Conservation (phyloP, 2,329 filamentous ascomycete genomes). For the Aspergillus glaucus region DNA sequence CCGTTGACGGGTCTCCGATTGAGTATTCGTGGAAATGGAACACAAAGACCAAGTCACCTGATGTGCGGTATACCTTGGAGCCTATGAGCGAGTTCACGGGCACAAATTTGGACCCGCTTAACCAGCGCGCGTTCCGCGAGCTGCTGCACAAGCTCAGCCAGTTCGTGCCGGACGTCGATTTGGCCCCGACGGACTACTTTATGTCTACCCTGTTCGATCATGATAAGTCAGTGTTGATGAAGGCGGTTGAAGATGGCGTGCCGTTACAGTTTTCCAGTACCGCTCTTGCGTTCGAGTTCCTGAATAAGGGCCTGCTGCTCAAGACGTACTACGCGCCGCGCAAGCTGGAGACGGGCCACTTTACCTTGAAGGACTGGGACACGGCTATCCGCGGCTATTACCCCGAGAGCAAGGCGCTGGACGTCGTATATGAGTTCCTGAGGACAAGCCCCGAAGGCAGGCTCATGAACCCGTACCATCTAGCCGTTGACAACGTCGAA, state of each 20-base stretch:
- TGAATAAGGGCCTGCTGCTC: not conserved
- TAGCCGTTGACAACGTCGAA: not conserved
- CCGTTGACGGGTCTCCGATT: slow-evolving; percentile 9
- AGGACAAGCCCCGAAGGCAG: not conserved
- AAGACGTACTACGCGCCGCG: not conserved
- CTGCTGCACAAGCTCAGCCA: not conserved
- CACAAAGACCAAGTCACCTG: slow-evolving; percentile 4
- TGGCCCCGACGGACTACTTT: not conserved
- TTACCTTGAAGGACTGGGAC: not conserved
- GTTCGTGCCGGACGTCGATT: not conserved
- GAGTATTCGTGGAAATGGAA: slow-evolving; percentile 18
- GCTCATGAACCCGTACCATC: not conserved
- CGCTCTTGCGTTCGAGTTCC: not conserved
- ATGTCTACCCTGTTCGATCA: not conserved
- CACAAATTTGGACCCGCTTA: not conserved
- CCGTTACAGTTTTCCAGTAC: not conserved
- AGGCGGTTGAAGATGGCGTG: not conserved
- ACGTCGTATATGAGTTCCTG: not conserved
- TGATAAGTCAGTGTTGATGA: not conserved
- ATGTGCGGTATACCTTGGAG: slow-evolving; percentile 12
- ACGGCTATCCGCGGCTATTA: not conserved
- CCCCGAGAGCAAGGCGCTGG: not conserved
- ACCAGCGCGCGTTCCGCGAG: not conserved
- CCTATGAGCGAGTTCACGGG: slow-evolving; percentile 1
- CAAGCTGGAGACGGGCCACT: not conserved